Percentiles rank a stretch among this genome's conserved stretches.
Evolutionary conservation across 345 rosid species (phyloP).

Genomic region (Bruguiera sexangula): DNA sequence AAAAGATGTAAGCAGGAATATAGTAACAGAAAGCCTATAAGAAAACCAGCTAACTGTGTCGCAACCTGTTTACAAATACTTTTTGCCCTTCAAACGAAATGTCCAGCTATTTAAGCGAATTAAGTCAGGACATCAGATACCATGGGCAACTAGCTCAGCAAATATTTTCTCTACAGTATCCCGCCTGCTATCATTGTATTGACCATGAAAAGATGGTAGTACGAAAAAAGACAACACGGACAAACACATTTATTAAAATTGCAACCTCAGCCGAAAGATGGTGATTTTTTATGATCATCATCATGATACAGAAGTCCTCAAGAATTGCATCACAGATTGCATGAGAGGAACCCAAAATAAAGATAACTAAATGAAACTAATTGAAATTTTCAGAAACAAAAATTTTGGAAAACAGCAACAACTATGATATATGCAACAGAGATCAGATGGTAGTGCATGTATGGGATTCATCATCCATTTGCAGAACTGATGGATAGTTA

Average conservation of each 20-base stretch:
- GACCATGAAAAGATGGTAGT: neutral
- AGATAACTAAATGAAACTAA: conserved; percentile 23
- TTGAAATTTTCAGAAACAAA: neutral
- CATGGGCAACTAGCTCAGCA: conserved; percentile 44
- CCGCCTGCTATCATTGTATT: neutral
- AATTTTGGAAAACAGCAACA: too few relatives aligned
- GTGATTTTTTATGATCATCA: conserved; percentile 54
- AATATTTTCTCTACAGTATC: conserved; percentile 2
- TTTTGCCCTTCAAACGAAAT: conserved; percentile 71
- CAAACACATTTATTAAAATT: conserved; percentile 5
- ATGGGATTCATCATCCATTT: conserved; percentile 46
- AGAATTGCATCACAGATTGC: conserved; percentile 69
- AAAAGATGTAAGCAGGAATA: conserved; percentile 45
- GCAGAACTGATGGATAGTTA: conserved; percentile 56
- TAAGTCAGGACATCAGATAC: conserved; percentile 79
- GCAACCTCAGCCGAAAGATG: conserved; percentile 94
- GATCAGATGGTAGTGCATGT: conserved; percentile 99
- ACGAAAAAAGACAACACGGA: neutral
- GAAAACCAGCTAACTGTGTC: conserved; percentile 54
- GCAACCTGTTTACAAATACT: conserved; percentile 56
- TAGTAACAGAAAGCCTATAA: conserved; percentile 63
- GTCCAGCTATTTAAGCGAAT: conserved; percentile 42
- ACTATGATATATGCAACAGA: conserved; percentile 31
- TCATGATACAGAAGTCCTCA: conserved; percentile 33
- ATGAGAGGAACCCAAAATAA: neutral